Percentiles rank a stretch among this genome's conserved stretches.
Conservation (phyloP, 179 eudicot species). For the Camellia oleifera region DNA sequence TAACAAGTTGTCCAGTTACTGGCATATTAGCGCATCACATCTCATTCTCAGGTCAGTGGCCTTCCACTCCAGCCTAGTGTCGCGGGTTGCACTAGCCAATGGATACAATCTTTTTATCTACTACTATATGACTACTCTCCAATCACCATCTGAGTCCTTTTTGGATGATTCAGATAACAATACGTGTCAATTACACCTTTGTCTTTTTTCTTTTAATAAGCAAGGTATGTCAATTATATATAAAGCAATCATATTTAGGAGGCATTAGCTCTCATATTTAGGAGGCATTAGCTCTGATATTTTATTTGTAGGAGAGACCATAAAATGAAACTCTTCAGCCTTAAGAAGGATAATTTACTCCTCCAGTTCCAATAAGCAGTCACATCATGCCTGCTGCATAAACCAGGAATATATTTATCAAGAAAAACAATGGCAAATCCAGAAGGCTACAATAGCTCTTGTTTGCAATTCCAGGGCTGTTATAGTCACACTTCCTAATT, state of each 20-base stretch:
- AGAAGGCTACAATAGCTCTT: background rate
- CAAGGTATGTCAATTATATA: background rate
- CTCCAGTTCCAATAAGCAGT: background rate
- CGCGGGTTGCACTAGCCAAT: too few relatives aligned
- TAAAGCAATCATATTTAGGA: background rate
- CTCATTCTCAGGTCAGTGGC: background rate
- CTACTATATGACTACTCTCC: background rate
- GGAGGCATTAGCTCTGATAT: background rate
- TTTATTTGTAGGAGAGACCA: background rate
- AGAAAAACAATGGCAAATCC: background rate
- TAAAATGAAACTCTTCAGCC: background rate
- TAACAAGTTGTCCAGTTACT: background rate
- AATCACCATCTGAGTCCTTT: background rate
- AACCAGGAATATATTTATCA: background rate
- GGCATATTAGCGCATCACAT: background rate
- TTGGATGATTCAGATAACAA: background rate
- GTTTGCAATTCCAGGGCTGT: background rate
- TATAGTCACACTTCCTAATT: background rate
- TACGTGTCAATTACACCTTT: background rate
- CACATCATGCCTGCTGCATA: background rate
- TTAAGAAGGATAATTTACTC: slow-evolving; percentile 5
- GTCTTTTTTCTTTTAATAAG: background rate
- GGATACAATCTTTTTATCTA: too few relatives aligned
- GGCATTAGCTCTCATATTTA: background rate
- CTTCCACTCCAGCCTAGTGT: background rate